These are phyloP conservation scores for Moniliophthora roreri DNA, from an alignment of 1,284 basidiomycete species.

Conservation along the genomic window DNA sequence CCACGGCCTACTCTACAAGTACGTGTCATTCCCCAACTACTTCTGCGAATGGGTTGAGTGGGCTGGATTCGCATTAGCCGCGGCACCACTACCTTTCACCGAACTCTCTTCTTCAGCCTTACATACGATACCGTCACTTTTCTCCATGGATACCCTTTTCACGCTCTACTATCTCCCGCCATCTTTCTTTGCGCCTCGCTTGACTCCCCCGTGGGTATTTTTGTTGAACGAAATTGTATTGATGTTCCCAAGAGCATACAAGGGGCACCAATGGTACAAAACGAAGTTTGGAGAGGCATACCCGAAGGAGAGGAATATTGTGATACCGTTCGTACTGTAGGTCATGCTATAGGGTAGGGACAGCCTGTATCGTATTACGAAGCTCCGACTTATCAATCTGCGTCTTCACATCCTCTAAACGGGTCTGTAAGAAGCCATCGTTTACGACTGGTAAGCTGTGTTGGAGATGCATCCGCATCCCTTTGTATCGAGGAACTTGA, in stretches of 20 bases:
- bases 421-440: too few relatives aligned
- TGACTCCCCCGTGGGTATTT: slow-evolving; percentile 78
- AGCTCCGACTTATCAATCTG: too few relatives aligned
- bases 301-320: slow-evolving; percentile 61
- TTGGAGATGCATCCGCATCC: too few relatives aligned
- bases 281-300: slow-evolving; percentile 64
- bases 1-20: slow-evolving; percentile 74
- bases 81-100: slow-evolving; percentile 37
- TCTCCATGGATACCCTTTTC: not conserved
- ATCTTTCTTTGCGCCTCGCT: slow-evolving; percentile 33
- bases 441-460: too few relatives aligned
- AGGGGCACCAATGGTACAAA: slow-evolving; percentile 82
- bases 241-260: slow-evolving; percentile 81
- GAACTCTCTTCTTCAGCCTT: not conserved
- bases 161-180: slow-evolving; percentile 21
- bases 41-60: slow-evolving; percentile 91
- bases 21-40: slow-evolving; percentile 92
- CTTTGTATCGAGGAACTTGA: too few relatives aligned
- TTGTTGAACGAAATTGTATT: slow-evolving; percentile 64
- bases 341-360: too few relatives aligned
- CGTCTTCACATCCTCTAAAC: too few relatives aligned
- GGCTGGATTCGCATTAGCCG: slow-evolving; percentile 76
- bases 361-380: too few relatives aligned
- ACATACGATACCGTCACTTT: not conserved
- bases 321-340: slow-evolving; percentile 68